phyloP scores from a whole-genome alignment of 305 asterid species.

The Ajuga reptans region DNA sequence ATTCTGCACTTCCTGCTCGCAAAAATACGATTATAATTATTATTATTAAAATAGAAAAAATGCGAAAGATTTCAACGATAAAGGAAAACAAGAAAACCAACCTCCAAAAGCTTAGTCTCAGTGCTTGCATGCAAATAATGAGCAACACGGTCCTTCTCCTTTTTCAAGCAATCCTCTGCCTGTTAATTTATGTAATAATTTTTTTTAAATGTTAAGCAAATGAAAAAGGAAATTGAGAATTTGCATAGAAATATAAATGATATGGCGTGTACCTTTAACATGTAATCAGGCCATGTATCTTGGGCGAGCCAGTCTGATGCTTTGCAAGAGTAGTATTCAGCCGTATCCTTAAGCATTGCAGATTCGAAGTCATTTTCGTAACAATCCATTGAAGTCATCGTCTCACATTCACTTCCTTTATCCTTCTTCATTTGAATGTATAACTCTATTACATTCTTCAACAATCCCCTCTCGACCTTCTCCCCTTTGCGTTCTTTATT shows the following conservation, averaged over 20 bases:
- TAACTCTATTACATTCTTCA: conserved; percentile 36
- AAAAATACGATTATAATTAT: too few relatives aligned
- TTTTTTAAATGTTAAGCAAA: too few relatives aligned
- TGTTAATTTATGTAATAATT: neutral
- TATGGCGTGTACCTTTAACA: conserved; percentile 34
- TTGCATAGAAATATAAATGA: too few relatives aligned
- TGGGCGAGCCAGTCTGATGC: conserved; percentile 47
- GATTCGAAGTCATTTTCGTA: too few relatives aligned
- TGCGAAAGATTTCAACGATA: neutral
- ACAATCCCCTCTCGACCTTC: conserved; percentile 38
- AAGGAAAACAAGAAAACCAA: conserved; percentile 17
- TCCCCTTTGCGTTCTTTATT: conserved; percentile 47
- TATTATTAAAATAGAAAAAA: neutral
- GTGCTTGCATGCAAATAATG: conserved; percentile 47
- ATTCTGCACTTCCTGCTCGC: conserved; percentile 28
- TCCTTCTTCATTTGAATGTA: neutral
- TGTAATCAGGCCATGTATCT: conserved; percentile 53
- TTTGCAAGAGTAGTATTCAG: too few relatives aligned
- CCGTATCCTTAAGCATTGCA: too few relatives aligned
- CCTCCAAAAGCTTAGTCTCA: conserved; percentile 46
- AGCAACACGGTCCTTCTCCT: conserved; percentile 43
- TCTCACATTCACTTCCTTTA: too few relatives aligned
- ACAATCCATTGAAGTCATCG: too few relatives aligned
- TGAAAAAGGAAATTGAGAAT: too few relatives aligned
- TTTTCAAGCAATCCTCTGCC: conserved; percentile 50